Base-by-base conservation (phyloP, 2,329 filamentous ascomycete genomes). In the Pleurostoma richardsiae region DNA sequence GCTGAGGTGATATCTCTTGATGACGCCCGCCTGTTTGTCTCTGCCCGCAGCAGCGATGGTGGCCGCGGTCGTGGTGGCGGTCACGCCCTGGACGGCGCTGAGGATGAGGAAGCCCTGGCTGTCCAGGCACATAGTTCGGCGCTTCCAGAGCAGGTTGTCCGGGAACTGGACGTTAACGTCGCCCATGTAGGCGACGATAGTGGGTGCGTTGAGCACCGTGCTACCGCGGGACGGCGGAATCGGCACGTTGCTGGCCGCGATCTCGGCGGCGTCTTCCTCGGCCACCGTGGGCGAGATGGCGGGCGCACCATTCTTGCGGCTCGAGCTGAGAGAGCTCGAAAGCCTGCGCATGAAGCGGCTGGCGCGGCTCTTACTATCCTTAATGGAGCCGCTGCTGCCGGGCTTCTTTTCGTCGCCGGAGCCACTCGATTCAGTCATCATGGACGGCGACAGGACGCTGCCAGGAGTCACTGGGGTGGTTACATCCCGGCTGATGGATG, bases 131-230 rank as follows among this genome's bases (percentile, higher is more conserved):
- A 96, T 83, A 59, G 86, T 90, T 50, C 94, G 83, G 46, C 92
- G 86, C 72, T 97, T 99, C 94, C 94, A 99, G 10, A 99, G 77
- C 41, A 99, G 76, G 46, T 90, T 95, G 62, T 97, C 92, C 0
- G 94, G 94, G 63, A 99, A 96, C 63, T 99, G 94, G 8, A 97
- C 88, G 58, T 99, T 97, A 52, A 99, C 85, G 59, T 96, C 89
- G 42, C 91, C 90, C 65, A 95, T 79, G 51, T 86, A 83, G 4
- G 88, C 75, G 29, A 85, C 75, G 44, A 83, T 70, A 42, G 65
- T 67, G 11, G 65, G 55, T 49, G 63, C 55, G n/a, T 58, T 45
- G 42, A 60, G 55, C 42, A 48, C 4, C 44, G 49, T 7, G 47
- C 49, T 50, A 31, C 41, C 40, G 7, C 33, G 33, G 8, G 55